Percentiles rank a stretch among this genome's conserved stretches.
These are phyloP conservation scores for Xylariales sp. DNA, from an alignment of 2,329 filamentous ascomycete genomes.

Conservation along the genomic window DNA sequence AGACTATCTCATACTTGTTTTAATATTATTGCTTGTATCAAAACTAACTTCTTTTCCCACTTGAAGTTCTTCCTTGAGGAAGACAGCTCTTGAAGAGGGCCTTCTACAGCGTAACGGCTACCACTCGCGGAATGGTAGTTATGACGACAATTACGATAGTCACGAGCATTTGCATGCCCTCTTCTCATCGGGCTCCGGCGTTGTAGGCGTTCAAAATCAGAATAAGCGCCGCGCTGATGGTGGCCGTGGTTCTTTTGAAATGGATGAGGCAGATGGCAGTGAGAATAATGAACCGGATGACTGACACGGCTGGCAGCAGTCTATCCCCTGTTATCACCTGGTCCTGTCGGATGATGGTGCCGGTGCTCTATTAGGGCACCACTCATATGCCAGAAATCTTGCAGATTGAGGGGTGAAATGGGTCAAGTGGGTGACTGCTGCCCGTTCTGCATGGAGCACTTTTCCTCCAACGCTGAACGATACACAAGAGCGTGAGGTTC, in stretches of 20 bases:
- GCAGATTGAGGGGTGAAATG: slow-evolving; percentile 23
- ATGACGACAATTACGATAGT: slow-evolving; percentile 18
- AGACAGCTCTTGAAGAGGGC: slow-evolving; percentile 57
- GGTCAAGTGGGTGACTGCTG: slow-evolving; percentile 23
- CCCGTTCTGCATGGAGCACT: slow-evolving; percentile 3
- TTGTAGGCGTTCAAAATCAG: slow-evolving; percentile 48
- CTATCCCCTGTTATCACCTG: slow-evolving; percentile 61
- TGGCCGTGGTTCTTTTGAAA: slow-evolving; percentile 15
- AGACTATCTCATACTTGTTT: slow-evolving; percentile 2
- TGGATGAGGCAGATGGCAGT: slow-evolving; percentile 50
- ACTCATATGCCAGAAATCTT: neutral
- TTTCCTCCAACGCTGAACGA: too few relatives aligned
- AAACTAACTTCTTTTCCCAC: too few relatives aligned
- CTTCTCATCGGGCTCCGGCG: slow-evolving; percentile 38
- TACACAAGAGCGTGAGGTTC: too few relatives aligned
- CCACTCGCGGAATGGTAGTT: slow-evolving; percentile 16
- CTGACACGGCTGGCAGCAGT: slow-evolving; percentile 53
- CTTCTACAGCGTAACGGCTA: slow-evolving; percentile 39
- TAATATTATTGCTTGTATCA: slow-evolving; percentile 12
- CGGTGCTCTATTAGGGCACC: slow-evolving; percentile 10
- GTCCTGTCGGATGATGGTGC: slow-evolving; percentile 41
- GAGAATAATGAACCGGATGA: slow-evolving; percentile 65
- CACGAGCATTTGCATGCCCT: slow-evolving; percentile 23
- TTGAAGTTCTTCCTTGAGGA: slow-evolving; percentile 99
- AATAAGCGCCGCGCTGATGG: slow-evolving; percentile 14